These are phyloP conservation scores for Jaapia argillacea DNA, from an alignment of 768 basidiomycete genomes.

Conservation along the genomic window DNA sequence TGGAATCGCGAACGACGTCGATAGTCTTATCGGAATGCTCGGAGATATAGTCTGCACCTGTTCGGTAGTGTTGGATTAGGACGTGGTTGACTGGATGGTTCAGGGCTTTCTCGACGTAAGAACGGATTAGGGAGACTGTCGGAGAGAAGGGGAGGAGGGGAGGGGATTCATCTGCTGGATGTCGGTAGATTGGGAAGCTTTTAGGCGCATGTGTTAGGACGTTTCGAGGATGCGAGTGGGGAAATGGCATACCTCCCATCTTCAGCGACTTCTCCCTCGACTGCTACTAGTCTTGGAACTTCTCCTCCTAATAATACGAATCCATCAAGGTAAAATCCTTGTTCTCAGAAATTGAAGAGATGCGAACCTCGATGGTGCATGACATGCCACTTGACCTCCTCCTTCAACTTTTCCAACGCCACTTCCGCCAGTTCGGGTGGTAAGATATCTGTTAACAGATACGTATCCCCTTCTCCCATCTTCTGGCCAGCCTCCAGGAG, in stretches of 20 bases:
- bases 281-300: constrained; percentile 56
- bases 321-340: not conserved
- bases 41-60: constrained; percentile 73
- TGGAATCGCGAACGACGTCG: constrained; percentile 65
- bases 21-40: constrained; percentile 86
- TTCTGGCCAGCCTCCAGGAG: constrained; percentile 21
- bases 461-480: constrained; percentile 63
- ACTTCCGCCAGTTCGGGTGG: constrained; percentile 41
- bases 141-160: constrained; percentile 56
- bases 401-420: constrained; percentile 47
- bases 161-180: constrained; percentile 74
- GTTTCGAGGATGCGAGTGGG: constrained; percentile 14
- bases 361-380: constrained; percentile 68
- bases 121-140: constrained; percentile 55
- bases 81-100: constrained; percentile 73
- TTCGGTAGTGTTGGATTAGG: constrained; percentile 73
- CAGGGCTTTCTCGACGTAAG: constrained; percentile 47
- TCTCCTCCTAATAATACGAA: constrained; percentile 47
- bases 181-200: constrained; percentile 73
- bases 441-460: constrained; percentile 47
- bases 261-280: constrained; percentile 41
- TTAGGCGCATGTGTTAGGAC: constrained; percentile 1
- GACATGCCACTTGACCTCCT: constrained; percentile 61
- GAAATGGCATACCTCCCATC: constrained; percentile 36
- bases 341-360: not conserved